Evolutionary conservation across 352 stramenopile species (phyloP), one percentile per base, ranked within the genome.

Genomic region (Globisporangium lucens): DNA sequence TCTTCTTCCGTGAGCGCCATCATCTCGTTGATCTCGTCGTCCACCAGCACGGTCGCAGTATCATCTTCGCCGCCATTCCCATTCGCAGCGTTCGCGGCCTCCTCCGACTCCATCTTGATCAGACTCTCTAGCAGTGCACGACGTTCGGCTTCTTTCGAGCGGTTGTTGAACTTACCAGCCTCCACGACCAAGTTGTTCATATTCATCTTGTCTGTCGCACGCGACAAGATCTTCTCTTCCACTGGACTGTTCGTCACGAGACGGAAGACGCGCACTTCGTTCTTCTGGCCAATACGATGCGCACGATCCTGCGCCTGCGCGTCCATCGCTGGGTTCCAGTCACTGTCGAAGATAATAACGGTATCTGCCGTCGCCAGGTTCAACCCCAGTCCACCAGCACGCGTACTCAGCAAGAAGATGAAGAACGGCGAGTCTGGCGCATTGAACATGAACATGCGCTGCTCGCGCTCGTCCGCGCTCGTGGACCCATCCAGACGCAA

Each of bases 321-420:
- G 65, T 98, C 93, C 85, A 97, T 96, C 46, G 97, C 93, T n/a
- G 98, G 98, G 77, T 99, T 99, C 97, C 97, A 99, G 74, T 99
- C 98, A 69, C 89, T 98, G 72, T 99, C 98, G 70, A 99, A 99
- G 75, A 99, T 99, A 51, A 99, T 98, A 7, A 99, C 97, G 5
- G 97, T 99, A 71, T 99, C 98, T 30, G 98, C 98, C 24, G 97
- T 97, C 35, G 95, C 97, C 29, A 99, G 88, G 76, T 99, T 99
- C 24, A 99, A 72, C 27, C 98, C 98, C 30, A 99, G 80, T 27
- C 98, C 98, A 70, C 98, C 98, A 29, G 97, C 97, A 8, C 97
- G 86, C 22, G 98, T 99, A 74, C 89, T 98, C 33, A 99, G 77
- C 17, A 99, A 77, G 75, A 99, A 99, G 35, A 91, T 90, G 70